Evolutionary conservation across 768 basidiomycete species (phyloP).

Genomic region (Lactarius hengduanensis): DNA sequence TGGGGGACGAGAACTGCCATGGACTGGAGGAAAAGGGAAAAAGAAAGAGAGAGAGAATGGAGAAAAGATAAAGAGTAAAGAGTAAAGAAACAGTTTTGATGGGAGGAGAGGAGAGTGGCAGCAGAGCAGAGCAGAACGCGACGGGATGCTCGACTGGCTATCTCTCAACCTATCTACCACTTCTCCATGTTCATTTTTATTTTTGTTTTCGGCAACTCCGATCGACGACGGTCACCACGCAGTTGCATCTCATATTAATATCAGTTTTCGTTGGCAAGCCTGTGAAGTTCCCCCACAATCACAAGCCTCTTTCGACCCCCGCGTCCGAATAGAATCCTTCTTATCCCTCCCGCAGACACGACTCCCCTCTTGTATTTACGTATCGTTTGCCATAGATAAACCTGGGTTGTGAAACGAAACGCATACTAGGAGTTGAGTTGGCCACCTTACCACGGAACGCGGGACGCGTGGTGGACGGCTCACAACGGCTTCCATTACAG

Average conservation of each 20-base stretch:
- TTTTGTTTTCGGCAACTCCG: conserved; percentile 3
- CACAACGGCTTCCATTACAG: background rate
- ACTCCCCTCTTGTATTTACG: background rate
- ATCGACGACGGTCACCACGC: conserved; percentile 5
- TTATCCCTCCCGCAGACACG: too few species aligned
- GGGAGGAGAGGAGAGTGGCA: too few species aligned
- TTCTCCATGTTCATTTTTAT: background rate
- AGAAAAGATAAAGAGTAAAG: background rate
- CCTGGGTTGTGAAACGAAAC: too few species aligned
- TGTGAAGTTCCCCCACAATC: background rate
- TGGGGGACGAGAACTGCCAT: conserved; percentile 80
- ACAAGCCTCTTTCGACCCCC: background rate
- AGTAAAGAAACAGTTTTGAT: conserved; percentile 5
- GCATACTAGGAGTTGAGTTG: too few species aligned
- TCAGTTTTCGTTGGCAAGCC: background rate
- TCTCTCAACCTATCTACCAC: background rate
- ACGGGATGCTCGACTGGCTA: background rate
- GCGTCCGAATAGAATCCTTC: background rate
- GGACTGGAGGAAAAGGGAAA: conserved; percentile 35
- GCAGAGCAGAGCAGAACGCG: background rate
- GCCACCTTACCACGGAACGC: too few species aligned
- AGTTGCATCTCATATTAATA: conserved; percentile 3
- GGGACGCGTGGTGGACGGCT: background rate
- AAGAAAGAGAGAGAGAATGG: background rate
- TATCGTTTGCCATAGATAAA: background rate